A percentile compares a stretch with the other conserved stretches of the same genome.
Conservation (phyloP, 306 rosid genomes). For the Clitoria ternatea region DNA sequence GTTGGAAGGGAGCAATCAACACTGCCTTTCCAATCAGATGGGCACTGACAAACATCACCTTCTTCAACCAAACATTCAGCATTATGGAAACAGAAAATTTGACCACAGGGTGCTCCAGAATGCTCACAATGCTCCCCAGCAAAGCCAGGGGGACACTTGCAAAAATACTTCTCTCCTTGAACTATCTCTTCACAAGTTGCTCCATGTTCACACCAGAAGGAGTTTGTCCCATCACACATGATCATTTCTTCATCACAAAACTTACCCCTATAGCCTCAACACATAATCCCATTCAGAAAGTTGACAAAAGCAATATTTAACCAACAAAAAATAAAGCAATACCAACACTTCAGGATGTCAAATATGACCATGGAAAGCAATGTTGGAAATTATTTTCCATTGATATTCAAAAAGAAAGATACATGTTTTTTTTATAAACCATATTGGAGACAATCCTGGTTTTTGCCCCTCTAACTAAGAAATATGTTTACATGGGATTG, state of each 20-base stretch:
- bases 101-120: slow-evolving; percentile 26
- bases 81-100: slow-evolving; percentile 32
- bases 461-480: too few species aligned
- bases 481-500: too few species aligned
- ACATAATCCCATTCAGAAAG: neutral
- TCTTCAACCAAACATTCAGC: slow-evolving; percentile 27
- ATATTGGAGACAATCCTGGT: too few species aligned
- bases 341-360: neutral
- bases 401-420: neutral
- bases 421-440: neutral
- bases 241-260: slow-evolving; percentile 36
- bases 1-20: slow-evolving; percentile 33
- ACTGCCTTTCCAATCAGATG: slow-evolving; percentile 28
- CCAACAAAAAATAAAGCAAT: too few species aligned
- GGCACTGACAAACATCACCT: slow-evolving; percentile 24
- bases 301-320: neutral
- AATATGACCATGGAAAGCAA: neutral
- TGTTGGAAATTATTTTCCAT: neutral
- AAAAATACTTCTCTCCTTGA: slow-evolving; percentile 33
- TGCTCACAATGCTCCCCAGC: slow-evolving; percentile 26
- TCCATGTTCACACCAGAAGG: slow-evolving; percentile 41
- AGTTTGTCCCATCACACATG: slow-evolving; percentile 40
- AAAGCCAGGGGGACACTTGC: slow-evolving; percentile 24
- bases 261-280: slow-evolving; percentile 17
- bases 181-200: slow-evolving; percentile 31